phyloP scores from a whole-genome alignment of 495 filamentous ascomycete species.

The Halenospora varia region DNA sequence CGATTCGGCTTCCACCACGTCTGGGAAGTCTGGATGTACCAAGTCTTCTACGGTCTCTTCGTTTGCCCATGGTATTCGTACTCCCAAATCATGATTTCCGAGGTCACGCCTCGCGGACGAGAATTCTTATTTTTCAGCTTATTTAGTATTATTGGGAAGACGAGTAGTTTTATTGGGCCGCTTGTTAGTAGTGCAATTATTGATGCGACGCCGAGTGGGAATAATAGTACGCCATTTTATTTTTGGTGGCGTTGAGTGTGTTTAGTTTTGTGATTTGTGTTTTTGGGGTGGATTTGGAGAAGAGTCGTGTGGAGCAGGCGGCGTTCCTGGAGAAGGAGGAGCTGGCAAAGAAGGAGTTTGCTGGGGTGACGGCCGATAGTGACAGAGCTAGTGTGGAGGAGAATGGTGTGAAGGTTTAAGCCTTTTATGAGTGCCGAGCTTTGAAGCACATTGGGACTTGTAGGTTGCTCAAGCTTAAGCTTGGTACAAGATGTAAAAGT shows the following conservation, averaged over 20 bases:
- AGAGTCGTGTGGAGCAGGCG: slow-evolving; percentile 10
- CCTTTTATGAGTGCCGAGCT: not conserved
- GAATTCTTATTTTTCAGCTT: slow-evolving; percentile 66
- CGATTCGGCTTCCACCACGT: slow-evolving; percentile 57
- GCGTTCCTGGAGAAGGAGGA: slow-evolving; percentile 6
- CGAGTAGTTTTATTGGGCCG: slow-evolving; percentile 59
- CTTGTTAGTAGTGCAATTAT: slow-evolving; percentile 64
- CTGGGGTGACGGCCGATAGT: not conserved
- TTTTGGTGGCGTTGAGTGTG: slow-evolving; percentile 39
- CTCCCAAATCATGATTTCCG: slow-evolving; percentile 63
- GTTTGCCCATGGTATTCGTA: slow-evolving; percentile 69
- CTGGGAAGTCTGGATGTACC: slow-evolving; percentile 63
- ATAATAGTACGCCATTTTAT: slow-evolving; percentile 58
- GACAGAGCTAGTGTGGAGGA: not conserved
- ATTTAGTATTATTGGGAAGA: slow-evolving; percentile 64
- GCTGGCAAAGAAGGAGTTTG: not conserved
- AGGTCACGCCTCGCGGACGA: slow-evolving; percentile 59
- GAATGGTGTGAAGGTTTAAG: not conserved
- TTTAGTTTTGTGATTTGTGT: slow-evolving; percentile 12
- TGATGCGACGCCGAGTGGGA: slow-evolving; percentile 49
- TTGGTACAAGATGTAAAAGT: no score
- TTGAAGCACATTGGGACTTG: no score
- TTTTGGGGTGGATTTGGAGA: slow-evolving; percentile 20
- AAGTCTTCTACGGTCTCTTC: slow-evolving; percentile 60
- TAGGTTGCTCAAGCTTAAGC: no score